A percentile compares a stretch with the other conserved stretches of the same genome.
phyloP scores from a whole-genome alignment of 2,329 filamentous ascomycete genomes.

The Cucurbitaria berberidis region DNA sequence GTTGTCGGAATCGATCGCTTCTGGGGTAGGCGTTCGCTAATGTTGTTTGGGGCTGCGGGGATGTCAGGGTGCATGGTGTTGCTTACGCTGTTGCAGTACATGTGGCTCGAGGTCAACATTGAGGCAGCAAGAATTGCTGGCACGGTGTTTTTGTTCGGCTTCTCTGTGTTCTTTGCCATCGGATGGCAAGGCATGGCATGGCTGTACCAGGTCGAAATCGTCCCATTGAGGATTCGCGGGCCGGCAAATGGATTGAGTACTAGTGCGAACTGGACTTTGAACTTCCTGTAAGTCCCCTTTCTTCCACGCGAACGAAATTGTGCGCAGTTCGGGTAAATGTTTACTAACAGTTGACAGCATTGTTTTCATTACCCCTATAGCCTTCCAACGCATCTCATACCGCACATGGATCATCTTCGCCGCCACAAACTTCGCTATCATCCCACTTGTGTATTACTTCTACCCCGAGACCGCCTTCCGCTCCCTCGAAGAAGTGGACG shows the following conservation, averaged over 20 bases:
- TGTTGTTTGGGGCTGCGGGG: conserved; percentile 46
- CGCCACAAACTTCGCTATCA: conserved; percentile 57
- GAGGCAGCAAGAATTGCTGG: conserved; percentile 44
- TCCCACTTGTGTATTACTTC: conserved; percentile 64
- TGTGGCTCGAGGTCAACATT: conserved; percentile 27
- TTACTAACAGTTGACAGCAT: conserved; percentile 58
- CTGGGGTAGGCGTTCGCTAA: conserved; percentile 43
- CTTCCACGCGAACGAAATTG: too few relatives aligned
- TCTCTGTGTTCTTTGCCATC: conserved; percentile 87
- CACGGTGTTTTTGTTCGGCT: conserved; percentile 80
- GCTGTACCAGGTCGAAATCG: conserved; percentile 73
- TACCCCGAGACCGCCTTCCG: conserved; percentile 65
- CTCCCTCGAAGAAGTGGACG: conserved; percentile 70
- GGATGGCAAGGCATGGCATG: conserved; percentile 79
- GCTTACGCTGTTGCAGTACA: conserved; percentile 34
- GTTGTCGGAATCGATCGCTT: conserved; percentile 47
- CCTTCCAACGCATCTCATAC: conserved; percentile 61
- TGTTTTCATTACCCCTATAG: conserved; percentile 69
- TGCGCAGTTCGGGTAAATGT: not conserved
- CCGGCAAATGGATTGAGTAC: conserved; percentile 86
- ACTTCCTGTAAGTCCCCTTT: conserved; percentile 54
- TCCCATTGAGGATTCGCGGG: conserved; percentile 84
- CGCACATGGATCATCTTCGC: conserved; percentile 66
- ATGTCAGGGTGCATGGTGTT: conserved; percentile 45
- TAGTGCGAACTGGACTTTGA: conserved; percentile 84